Percentiles rank a stretch among this genome's conserved stretches.
phyloP scores from a whole-genome alignment of 208 protist species.

The Wallacemonas sp. region DNA sequence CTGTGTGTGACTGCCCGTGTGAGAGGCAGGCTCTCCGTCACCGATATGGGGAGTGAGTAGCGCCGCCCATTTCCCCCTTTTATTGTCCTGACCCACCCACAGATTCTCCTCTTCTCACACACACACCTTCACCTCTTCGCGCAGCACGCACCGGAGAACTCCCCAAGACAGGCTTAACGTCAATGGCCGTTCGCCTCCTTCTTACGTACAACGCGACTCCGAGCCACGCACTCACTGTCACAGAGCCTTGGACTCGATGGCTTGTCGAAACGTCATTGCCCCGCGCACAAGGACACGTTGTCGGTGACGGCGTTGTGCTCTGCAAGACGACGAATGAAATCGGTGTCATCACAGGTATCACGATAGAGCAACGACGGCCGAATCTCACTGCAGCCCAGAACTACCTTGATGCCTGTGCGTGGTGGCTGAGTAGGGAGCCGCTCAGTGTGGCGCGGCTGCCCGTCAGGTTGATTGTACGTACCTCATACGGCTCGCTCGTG shows the following conservation, averaged over 20 bases:
- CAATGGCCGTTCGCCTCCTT: neutral
- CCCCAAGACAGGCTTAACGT: too few relatives aligned
- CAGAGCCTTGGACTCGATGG: neutral
- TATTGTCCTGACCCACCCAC: too few relatives aligned
- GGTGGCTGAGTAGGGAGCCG: neutral
- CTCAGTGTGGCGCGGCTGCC: neutral
- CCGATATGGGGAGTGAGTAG: too few relatives aligned
- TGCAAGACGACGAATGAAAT: neutral
- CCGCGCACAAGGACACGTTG: neutral
- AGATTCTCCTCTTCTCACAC: too few relatives aligned
- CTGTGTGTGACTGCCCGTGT: too few relatives aligned
- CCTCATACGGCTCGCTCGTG: neutral
- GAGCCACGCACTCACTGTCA: neutral
- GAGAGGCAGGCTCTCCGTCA: too few relatives aligned
- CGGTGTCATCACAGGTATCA: neutral
- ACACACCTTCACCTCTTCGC: too few relatives aligned
- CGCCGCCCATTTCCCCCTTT: too few relatives aligned
- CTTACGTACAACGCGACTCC: neutral
- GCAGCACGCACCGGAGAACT: too few relatives aligned
- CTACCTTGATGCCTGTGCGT: neutral
- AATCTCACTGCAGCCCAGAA: neutral
- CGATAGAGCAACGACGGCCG: neutral
- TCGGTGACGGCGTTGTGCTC: neutral
- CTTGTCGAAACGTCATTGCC: neutral
- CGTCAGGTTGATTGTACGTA: neutral